These are phyloP conservation scores for Coemansia reversa DNA, from an alignment of 192 early-diverging fungal genomes.

Conservation along the genomic window DNA sequence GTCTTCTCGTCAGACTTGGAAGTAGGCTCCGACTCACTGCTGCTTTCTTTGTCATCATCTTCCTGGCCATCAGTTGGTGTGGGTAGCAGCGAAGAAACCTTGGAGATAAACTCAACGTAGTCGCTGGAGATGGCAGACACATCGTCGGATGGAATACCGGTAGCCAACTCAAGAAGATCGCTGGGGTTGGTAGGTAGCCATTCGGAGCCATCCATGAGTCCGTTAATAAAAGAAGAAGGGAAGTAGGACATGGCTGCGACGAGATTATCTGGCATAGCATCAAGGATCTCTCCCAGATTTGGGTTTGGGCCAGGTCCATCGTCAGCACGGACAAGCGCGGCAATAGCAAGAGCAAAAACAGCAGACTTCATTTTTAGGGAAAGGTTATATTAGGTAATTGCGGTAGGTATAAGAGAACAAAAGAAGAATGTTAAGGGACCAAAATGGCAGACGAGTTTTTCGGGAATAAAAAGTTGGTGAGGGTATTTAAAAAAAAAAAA, in stretches of 20 bases:
- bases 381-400: conserved; percentile 1
- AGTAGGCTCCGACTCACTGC: not conserved
- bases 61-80: conserved; percentile 14
- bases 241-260: conserved; percentile 30
- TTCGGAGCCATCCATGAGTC: conserved; percentile 23
- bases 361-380: conserved; percentile 32
- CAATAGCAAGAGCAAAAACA: conserved; percentile 13
- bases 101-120: conserved; percentile 35
- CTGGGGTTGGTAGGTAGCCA: conserved; percentile 33
- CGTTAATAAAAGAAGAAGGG: conserved; percentile 22
- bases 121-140: conserved; percentile 25
- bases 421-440: not conserved
- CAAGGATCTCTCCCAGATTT: conserved; percentile 31
- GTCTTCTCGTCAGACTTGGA: not conserved
- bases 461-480: not conserved
- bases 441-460: not conserved
- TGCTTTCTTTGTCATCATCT: not conserved
- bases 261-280: conserved; percentile 28
- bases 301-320: conserved; percentile 11
- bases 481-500: not conserved
- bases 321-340: conserved; percentile 13
- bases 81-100: conserved; percentile 22
- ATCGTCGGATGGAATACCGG: conserved; percentile 15
- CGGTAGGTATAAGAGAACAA: not conserved
- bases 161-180: conserved; percentile 25